Percentiles rank a stretch among this genome's conserved stretches.
These are phyloP conservation scores for Spergularia bocconei DNA, from an alignment of 148 eudicot species.

Conservation along the genomic window DNA sequence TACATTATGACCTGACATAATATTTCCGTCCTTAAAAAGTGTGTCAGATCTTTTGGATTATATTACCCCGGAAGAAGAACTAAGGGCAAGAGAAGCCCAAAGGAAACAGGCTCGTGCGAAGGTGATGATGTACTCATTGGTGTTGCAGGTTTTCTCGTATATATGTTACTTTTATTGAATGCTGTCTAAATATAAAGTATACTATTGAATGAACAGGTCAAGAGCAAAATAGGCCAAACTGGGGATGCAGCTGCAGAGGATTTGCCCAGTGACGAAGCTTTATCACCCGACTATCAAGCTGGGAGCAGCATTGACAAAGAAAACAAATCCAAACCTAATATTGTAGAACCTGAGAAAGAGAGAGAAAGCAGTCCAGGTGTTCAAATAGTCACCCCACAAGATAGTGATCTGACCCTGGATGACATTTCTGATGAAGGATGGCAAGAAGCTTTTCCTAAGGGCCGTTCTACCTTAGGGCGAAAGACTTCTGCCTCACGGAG, in stretches of 20 bases:
- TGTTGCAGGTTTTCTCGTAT: not conserved
- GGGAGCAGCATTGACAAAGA: slow-evolving; percentile 66
- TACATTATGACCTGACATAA: not conserved
- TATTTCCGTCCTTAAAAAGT: slow-evolving; percentile 38
- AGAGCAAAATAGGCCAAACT: slow-evolving; percentile 58
- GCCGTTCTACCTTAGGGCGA: slow-evolving; percentile 60
- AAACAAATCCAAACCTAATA: slow-evolving; percentile 46
- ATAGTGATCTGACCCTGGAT: slow-evolving; percentile 39
- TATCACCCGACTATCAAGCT: slow-evolving; percentile 32
- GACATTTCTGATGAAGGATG: slow-evolving; percentile 86
- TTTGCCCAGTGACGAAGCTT: slow-evolving; percentile 44
- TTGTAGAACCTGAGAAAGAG: slow-evolving; percentile 37
- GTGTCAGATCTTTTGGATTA: slow-evolving; percentile 93
- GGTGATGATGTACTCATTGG: slow-evolving; percentile 33
- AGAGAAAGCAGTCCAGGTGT: slow-evolving; percentile 33
- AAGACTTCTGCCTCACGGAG: slow-evolving; percentile 61
- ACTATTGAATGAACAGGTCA: slow-evolving; percentile 42
- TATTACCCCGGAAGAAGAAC: slow-evolving; percentile 83
- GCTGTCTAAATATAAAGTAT: slow-evolving; percentile 16
- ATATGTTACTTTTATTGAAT: not conserved
- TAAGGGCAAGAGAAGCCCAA: slow-evolving; percentile 86
- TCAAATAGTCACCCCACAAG: slow-evolving; percentile 28
- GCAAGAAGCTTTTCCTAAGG: slow-evolving; percentile 93
- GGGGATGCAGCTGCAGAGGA: slow-evolving; percentile 47
- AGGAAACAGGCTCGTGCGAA: slow-evolving; percentile 94